These are phyloP conservation scores for Aspergillus spinulosporus DNA, from an alignment of 2,329 filamentous ascomycete genomes.

Conservation along the genomic window DNA sequence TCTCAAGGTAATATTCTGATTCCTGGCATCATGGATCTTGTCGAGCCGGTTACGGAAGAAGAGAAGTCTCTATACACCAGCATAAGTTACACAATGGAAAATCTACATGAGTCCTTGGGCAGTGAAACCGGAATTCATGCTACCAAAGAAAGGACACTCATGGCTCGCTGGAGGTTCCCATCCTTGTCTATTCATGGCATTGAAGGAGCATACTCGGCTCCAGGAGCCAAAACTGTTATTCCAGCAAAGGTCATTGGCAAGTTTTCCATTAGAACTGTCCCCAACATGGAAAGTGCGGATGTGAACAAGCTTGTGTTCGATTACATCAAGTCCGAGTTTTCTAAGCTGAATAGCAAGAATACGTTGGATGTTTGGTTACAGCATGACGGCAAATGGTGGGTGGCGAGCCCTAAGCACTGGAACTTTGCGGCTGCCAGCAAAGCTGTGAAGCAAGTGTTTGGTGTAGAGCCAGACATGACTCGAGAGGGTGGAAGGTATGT, in stretches of 20 bases:
- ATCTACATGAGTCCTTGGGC: constrained; percentile 86
- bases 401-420: constrained; percentile 96
- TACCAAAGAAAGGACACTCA: constrained; percentile 88
- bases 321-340: constrained; percentile 80
- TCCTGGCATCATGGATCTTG: constrained; percentile 89
- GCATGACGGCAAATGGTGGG: constrained; percentile 98
- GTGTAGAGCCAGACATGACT: constrained; percentile 89
- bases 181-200: constrained; percentile 92
- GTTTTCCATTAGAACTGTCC: constrained; percentile 96
- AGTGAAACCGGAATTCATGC: constrained; percentile 83
- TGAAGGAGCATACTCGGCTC: constrained; percentile 89
- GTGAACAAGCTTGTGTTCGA: constrained; percentile 84
- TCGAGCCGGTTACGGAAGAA: constrained; percentile 81
- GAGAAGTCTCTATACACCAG: constrained; percentile 84
- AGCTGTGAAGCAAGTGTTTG: constrained; percentile 94
- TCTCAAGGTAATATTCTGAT: constrained; percentile 90
- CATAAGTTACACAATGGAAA: constrained; percentile 96
- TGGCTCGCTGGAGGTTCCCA: constrained; percentile 94
- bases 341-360: constrained; percentile 90
- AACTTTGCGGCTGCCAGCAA: constrained; percentile 94
- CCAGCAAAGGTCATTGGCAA: constrained; percentile 97
- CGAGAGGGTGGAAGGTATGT: constrained; percentile 85
- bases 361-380: constrained; percentile 75
- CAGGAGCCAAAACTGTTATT: constrained; percentile 97
- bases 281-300: constrained; percentile 90